These are phyloP conservation scores for Eutrema yunnanense DNA, from an alignment of 345 rosid species.

Conservation along the genomic window DNA sequence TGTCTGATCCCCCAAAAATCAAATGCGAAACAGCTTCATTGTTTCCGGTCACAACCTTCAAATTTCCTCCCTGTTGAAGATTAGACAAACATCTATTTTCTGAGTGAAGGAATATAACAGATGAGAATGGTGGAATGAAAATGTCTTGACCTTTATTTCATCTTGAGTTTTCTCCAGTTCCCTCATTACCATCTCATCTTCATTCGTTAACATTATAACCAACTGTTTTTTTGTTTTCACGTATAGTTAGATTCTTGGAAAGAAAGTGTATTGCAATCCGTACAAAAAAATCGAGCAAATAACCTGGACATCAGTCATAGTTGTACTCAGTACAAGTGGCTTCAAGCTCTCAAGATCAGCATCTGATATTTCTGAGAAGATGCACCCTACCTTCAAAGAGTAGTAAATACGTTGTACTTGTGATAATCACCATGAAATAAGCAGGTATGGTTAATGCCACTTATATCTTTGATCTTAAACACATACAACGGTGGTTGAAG, in stretches of 20 bases:
- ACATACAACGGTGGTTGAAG: slow-evolving; percentile 45
- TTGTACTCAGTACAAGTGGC: slow-evolving; percentile 32
- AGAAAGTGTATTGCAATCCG: neutral
- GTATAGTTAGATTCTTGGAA: neutral
- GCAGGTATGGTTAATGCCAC: neutral
- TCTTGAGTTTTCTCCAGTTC: slow-evolving; percentile 36
- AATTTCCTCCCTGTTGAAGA: slow-evolving; percentile 38
- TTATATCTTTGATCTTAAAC: neutral
- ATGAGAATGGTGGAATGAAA: neutral
- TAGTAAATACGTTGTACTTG: neutral
- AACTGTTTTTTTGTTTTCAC: slow-evolving; percentile 33
- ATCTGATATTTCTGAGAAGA: slow-evolving; percentile 45
- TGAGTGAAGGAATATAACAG: neutral
- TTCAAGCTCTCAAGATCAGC: slow-evolving; percentile 44
- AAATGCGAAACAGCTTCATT: slow-evolving; percentile 49
- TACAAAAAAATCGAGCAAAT: neutral
- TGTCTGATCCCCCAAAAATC: slow-evolving; percentile 59
- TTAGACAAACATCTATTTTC: neutral
- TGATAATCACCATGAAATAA: neutral
- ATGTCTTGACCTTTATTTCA: slow-evolving; percentile 35
- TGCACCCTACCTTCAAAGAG: slow-evolving; percentile 54
- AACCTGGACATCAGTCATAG: slow-evolving; percentile 45
- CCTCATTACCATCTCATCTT: slow-evolving; percentile 23
- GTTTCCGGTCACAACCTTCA: slow-evolving; percentile 36
- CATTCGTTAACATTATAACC: slow-evolving; percentile 43